These are phyloP conservation scores for Leptographium wingfieldii DNA, from an alignment of 2,329 filamentous ascomycete species.

Conservation along the genomic window DNA sequence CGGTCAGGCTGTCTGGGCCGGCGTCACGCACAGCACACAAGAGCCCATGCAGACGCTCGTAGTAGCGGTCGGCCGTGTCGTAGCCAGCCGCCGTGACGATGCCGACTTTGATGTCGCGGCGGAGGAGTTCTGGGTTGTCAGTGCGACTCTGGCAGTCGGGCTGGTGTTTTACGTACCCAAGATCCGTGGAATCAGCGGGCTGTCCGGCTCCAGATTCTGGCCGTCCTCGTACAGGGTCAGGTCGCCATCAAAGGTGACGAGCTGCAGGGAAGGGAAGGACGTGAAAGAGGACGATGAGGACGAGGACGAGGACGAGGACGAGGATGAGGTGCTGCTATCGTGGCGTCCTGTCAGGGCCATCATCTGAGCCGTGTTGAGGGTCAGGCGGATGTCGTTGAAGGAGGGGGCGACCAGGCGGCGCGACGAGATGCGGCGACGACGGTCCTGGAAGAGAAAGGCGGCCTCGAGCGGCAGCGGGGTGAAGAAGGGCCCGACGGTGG, in stretches of 20 bases:
- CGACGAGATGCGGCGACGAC: constrained; percentile 73
- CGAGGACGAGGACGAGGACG: not conserved
- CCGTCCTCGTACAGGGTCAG: constrained; percentile 93
- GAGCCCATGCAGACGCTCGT: constrained; percentile 73
- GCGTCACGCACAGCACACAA: constrained; percentile 57
- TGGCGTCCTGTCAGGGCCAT: constrained; percentile 61
- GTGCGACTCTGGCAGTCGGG: not conserved
- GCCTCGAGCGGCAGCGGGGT: constrained; percentile 76
- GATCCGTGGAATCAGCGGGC: constrained; percentile 60
- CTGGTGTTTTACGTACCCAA: constrained; percentile 25
- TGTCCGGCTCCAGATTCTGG: constrained; percentile 59
- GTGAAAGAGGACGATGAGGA: not conserved
- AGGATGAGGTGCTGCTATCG: constrained; percentile 13
- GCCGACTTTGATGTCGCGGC: constrained; percentile 68
- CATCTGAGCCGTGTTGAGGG: constrained; percentile 88
- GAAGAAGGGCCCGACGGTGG: constrained; percentile 86
- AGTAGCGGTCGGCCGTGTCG: constrained; percentile 75
- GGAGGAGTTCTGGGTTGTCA: constrained; percentile 47
- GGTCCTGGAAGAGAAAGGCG: constrained; percentile 84
- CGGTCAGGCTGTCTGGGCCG: constrained; percentile 33
- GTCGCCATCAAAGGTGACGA: constrained; percentile 95
- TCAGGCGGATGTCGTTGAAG: constrained; percentile 90
- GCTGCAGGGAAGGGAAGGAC: constrained; percentile 49
- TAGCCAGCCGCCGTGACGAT: constrained; percentile 97
- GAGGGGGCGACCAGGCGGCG: constrained; percentile 88